Base-by-base conservation (phyloP, 495 filamentous ascomycete genomes). In the Xylaria acuta region DNA sequence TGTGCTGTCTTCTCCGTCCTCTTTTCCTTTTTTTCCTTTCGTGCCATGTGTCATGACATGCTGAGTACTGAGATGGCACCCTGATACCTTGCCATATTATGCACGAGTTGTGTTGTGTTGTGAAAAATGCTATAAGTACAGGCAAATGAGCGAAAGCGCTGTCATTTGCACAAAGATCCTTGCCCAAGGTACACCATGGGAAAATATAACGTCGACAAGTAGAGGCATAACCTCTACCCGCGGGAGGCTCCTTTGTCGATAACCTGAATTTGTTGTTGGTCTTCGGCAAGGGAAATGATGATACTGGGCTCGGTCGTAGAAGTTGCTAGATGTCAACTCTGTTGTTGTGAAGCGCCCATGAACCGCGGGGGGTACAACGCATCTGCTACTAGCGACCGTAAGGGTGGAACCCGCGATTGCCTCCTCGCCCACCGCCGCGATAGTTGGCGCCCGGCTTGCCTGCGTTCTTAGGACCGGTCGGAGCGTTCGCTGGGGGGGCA, bases 381-480 rank as follows among this genome's bases (percentile, higher is more conserved):
- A 49, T 47, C 54, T 43, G 64, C 22, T 27, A 16, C 64, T 77
- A 79, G 45, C 78, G 76, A 20, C 78, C 82, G 80, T 97, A 97
- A 49, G 94, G 94, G 82, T 97, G 94, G 83, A 90, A 97, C 6
- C 93, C 91, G 27, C 92, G 83, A 43, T 82, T 85, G 5, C 87
- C 90, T 67, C 94, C 93, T 69, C 94, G 86, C n/a, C 95, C 94
- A 40, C 97, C 96, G 36, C 96, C 97, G 40, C 96, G 89, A 82
- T 97, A 98, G 81, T 98, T 98, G 1, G 94, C 93, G 8, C 95
- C 95, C 0, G 96, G 95, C 80, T 92, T 92, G 30, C 95, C 94
- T 30, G 95, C 93, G 76, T 99, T 99, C 85, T 97, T 96, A 25
- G 96, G 96, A 8, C 96, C 96, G 1, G 97, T 99, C 0, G 96